A percentile compares a stretch with the other conserved stretches of the same genome.
These are phyloP conservation scores for Leptosphaerulina australis DNA, from an alignment of 2,329 filamentous ascomycete genomes.

Conservation along the genomic window DNA sequence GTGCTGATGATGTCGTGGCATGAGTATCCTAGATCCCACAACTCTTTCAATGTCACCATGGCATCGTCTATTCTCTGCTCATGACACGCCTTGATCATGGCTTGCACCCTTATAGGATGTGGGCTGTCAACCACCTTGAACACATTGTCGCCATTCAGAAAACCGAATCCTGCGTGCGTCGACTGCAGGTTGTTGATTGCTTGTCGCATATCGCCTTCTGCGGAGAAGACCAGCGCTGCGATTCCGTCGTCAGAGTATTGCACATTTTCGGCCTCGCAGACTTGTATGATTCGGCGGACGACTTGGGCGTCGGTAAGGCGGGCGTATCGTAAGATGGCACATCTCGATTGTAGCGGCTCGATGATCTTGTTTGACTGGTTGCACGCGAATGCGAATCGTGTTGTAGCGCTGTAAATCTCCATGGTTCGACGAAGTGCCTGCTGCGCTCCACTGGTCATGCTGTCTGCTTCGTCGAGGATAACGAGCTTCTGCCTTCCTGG, in stretches of 20 bases:
- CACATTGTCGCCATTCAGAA: slow-evolving; percentile 97
- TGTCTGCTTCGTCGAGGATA: slow-evolving; percentile 95
- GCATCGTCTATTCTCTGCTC: slow-evolving; percentile 90
- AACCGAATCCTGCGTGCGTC: slow-evolving; percentile 89
- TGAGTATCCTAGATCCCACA: slow-evolving; percentile 96
- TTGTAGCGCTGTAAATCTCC: slow-evolving; percentile 98
- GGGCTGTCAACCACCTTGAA: slow-evolving; percentile 97
- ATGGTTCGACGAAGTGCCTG: slow-evolving; percentile 94
- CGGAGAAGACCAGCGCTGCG: slow-evolving; percentile 94
- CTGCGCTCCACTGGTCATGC: slow-evolving; percentile 95
- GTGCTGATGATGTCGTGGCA: slow-evolving; percentile 98
- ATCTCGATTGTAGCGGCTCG: slow-evolving; percentile 95
- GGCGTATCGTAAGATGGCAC: slow-evolving; percentile 92
- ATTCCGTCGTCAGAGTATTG: slow-evolving; percentile 91
- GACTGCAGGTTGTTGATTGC: slow-evolving; percentile 98
- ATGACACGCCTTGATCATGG: slow-evolving; percentile 96
- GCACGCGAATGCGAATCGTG: slow-evolving; percentile 95
- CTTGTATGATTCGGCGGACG: slow-evolving; percentile 86
- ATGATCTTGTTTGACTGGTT: slow-evolving; percentile 99
- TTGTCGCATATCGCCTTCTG: slow-evolving; percentile 98
- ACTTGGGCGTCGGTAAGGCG: slow-evolving; percentile 91
- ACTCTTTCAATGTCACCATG: slow-evolving; percentile 81
- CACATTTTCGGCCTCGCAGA: slow-evolving; percentile 90
- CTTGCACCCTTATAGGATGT: slow-evolving; percentile 97
- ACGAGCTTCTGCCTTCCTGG: slow-evolving; percentile 92